These are phyloP conservation scores for Annulohypoxylon stygium DNA, from an alignment of 495 filamentous ascomycete genomes.

Conservation along the genomic window DNA sequence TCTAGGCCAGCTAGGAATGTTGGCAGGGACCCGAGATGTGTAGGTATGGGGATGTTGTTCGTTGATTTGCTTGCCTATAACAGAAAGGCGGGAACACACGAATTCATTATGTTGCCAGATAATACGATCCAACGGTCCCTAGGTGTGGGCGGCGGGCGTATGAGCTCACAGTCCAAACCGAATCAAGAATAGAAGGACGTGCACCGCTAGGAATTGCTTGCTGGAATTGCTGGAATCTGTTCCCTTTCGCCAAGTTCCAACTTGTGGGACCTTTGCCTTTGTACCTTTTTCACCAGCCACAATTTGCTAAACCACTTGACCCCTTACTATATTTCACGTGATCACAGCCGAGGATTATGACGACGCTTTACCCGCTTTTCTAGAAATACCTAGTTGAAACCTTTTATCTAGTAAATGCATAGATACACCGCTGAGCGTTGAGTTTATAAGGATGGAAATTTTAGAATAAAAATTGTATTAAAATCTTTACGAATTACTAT, in stretches of 20 bases:
- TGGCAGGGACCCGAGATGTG: conserved; percentile 24
- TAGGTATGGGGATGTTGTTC: conserved; percentile 15
- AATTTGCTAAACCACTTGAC: neutral
- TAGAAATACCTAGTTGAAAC: neutral
- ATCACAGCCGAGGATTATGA: conserved; percentile 2
- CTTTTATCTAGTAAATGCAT: neutral
- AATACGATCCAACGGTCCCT: conserved; percentile 45
- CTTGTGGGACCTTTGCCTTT: conserved; percentile 6
- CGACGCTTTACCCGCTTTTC: neutral
- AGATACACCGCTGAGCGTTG: neutral
- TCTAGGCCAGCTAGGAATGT: conserved; percentile 52
- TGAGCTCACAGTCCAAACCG: conserved; percentile 34
- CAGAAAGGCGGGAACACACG: conserved; percentile 25
- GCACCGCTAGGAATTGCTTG: neutral
- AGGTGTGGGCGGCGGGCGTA: conserved; percentile 27
- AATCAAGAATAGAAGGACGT: conserved; percentile 36
- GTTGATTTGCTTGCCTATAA: conserved; percentile 22
- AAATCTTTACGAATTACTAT: neutral
- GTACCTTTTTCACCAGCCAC: conserved; percentile 27
- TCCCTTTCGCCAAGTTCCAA: conserved; percentile 12
- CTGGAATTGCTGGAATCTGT: conserved; percentile 28
- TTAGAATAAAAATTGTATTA: neutral
- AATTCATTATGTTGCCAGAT: conserved; percentile 53
- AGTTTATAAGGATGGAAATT: neutral
- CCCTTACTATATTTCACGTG: conserved; percentile 9